Evolutionary conservation across 2,329 filamentous ascomycete genomes (phyloP).

Genomic region (Dryadomyces quercivorus): DNA sequence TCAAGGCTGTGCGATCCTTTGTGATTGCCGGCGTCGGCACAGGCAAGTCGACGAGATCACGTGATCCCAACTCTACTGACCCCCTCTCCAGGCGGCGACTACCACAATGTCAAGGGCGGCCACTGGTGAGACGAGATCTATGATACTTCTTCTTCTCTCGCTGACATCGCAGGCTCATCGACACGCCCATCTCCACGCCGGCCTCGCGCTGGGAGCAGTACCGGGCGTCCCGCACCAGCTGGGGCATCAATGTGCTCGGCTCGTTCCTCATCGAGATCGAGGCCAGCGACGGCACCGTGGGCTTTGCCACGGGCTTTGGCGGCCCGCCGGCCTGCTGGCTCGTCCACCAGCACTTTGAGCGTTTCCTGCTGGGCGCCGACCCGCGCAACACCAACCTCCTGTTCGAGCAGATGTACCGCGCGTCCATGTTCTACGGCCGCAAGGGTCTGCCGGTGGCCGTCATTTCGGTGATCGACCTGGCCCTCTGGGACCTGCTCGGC

Average conservation of each 20-base stretch:
- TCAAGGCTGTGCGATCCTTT: slow-evolving; percentile 63
- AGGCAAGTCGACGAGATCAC: slow-evolving; percentile 25
- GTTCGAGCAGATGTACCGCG: slow-evolving; percentile 94
- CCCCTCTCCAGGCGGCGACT: slow-evolving; percentile 54
- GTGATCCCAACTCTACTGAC: slow-evolving; percentile 5
- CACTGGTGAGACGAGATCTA: slow-evolving; percentile 40
- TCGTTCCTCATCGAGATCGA: slow-evolving; percentile 89
- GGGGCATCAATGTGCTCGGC: slow-evolving; percentile 91
- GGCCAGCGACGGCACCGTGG: slow-evolving; percentile 79
- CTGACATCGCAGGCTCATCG: slow-evolving; percentile 60
- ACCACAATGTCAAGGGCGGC: slow-evolving; percentile 77
- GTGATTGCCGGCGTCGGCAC: slow-evolving; percentile 52
- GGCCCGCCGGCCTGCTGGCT: slow-evolving; percentile 92
- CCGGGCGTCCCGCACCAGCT: slow-evolving; percentile 75
- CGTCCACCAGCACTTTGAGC: slow-evolving; percentile 83
- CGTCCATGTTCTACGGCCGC: slow-evolving; percentile 90
- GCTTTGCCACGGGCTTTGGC: slow-evolving; percentile 88
- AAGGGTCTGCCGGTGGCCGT: slow-evolving; percentile 84
- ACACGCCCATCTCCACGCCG: slow-evolving; percentile 83
- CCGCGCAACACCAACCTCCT: slow-evolving; percentile 83
- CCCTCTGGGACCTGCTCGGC: slow-evolving; percentile 82
- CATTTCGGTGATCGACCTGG: slow-evolving; percentile 89
- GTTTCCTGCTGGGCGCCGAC: slow-evolving; percentile 81
- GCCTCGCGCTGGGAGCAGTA: slow-evolving; percentile 86
- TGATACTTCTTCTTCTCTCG: neutral